Evolutionary conservation across 2,329 filamentous ascomycete genomes (phyloP).

Genomic region (Cyphellophora europaea): DNA sequence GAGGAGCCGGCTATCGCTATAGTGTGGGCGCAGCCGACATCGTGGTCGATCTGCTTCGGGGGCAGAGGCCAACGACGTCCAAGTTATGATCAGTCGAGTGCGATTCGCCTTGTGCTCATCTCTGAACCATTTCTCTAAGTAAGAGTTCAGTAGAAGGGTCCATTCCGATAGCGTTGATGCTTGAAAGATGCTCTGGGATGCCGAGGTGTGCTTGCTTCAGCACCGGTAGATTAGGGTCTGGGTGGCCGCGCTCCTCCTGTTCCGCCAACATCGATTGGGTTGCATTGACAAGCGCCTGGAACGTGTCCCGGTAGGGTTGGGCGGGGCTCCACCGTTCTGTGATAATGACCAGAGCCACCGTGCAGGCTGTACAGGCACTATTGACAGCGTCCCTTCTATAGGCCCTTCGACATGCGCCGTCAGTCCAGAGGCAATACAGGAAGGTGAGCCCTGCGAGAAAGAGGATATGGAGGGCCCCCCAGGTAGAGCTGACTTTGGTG

Average conservation of each 20-base stretch:
- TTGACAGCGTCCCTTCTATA: conserved; percentile 4
- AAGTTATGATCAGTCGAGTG: too few species aligned
- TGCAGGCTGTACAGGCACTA: conserved; percentile 5
- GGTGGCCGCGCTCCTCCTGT: neutral
- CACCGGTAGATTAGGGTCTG: neutral
- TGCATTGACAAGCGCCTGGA: conserved; percentile 5
- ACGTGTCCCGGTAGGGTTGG: conserved; percentile 7
- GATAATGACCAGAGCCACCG: conserved; percentile 8
- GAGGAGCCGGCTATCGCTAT: conserved; percentile 29
- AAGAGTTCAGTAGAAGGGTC: neutral
- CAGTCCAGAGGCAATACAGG: conserved; percentile 9
- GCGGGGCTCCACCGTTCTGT: conserved; percentile 7
- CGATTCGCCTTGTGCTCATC: too few species aligned
- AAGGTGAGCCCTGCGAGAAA: conserved; percentile 10
- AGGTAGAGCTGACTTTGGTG: conserved; percentile 6
- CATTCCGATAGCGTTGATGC: neutral
- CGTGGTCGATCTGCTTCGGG: neutral
- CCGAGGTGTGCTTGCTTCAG: neutral
- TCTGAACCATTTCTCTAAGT: neutral
- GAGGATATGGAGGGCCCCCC: conserved; percentile 8
- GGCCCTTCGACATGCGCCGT: neutral
- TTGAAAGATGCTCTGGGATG: neutral
- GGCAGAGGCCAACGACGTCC: neutral
- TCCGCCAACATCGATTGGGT: conserved; percentile 6
- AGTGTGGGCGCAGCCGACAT: conserved; percentile 26